phyloP scores from a whole-genome alignment of 1,284 basidiomycete species.

The Tausonia pullulans region DNA sequence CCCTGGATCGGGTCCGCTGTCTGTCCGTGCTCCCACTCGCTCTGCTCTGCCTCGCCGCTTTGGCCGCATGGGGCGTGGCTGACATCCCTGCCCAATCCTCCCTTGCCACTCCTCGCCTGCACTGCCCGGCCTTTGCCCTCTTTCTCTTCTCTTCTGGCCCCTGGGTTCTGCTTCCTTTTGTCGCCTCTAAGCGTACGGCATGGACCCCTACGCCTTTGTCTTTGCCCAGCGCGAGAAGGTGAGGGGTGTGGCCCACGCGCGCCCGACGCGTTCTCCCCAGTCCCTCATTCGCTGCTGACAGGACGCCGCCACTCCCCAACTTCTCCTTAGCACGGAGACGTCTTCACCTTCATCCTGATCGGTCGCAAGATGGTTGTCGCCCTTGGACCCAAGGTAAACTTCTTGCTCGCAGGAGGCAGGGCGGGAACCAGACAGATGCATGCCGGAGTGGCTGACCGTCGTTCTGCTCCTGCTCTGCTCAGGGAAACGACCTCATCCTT shows the following conservation, averaged over 20 bases:
- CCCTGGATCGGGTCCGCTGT: constrained; percentile 64
- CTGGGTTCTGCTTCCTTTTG: not conserved
- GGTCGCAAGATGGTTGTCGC: constrained; percentile 86
- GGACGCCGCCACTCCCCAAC: not conserved
- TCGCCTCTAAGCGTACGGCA: constrained; percentile 49
- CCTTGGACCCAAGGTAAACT: constrained; percentile 55
- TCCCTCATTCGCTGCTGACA: constrained; percentile 5
- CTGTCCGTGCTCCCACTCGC: constrained; percentile 3
- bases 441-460: not conserved
- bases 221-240: constrained; percentile 72
- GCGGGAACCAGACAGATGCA: not conserved
- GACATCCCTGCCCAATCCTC: too few relatives aligned
- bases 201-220: constrained; percentile 68
- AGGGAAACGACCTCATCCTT: constrained; percentile 84
- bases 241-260: constrained; percentile 20
- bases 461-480: not conserved
- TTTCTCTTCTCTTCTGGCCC: too few relatives aligned
- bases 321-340: constrained; percentile 45
- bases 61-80: not conserved
- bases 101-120: too few relatives aligned
- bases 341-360: constrained; percentile 90
- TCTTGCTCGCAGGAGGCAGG: not conserved
- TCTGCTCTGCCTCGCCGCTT: not conserved
- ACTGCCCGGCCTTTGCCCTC: too few relatives aligned
- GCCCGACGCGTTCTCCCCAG: not conserved